Percentiles rank a stretch among this genome's conserved stretches.
Conservation (phyloP, 495 filamentous ascomycete species). For the Trichocladium uniseriatum region DNA sequence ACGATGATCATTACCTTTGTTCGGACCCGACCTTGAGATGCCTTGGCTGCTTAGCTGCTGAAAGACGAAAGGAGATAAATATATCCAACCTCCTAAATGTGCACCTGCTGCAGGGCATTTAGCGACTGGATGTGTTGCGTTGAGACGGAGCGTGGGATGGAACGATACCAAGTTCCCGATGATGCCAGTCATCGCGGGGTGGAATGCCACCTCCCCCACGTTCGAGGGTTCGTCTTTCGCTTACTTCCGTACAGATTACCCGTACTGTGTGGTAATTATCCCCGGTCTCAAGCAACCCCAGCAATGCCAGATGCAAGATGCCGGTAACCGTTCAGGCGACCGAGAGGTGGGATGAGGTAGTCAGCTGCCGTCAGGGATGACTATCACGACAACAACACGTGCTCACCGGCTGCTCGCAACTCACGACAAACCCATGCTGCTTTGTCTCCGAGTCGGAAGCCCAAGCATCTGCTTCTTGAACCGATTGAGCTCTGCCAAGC, state of each 20-base stretch:
- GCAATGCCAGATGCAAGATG: neutral
- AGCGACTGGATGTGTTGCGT: too few species aligned
- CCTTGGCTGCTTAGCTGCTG: neutral
- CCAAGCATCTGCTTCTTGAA: too few species aligned
- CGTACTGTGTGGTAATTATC: neutral
- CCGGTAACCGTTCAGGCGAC: slow-evolving; percentile 1
- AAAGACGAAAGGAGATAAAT: too few species aligned
- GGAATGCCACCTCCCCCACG: slow-evolving; percentile 1
- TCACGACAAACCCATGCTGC: too few species aligned
- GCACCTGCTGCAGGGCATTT: too few species aligned
- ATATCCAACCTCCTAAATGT: too few species aligned
- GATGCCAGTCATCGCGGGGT: neutral
- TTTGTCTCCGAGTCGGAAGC: too few species aligned
- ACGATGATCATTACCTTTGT: slow-evolving; percentile 5
- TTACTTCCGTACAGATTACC: neutral
- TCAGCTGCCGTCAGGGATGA: slow-evolving; percentile 11
- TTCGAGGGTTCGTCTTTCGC: neutral
- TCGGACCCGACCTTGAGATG: neutral
- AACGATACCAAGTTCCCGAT: neutral
- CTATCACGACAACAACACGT: neutral
- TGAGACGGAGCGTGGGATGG: neutral
- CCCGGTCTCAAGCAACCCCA: neutral
- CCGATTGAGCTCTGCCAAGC: too few species aligned
- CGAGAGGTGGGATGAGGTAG: neutral
- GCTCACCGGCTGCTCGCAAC: neutral